These are phyloP conservation scores for Artomyces pyxidatus DNA, from an alignment of 768 basidiomycete genomes.

Conservation along the genomic window DNA sequence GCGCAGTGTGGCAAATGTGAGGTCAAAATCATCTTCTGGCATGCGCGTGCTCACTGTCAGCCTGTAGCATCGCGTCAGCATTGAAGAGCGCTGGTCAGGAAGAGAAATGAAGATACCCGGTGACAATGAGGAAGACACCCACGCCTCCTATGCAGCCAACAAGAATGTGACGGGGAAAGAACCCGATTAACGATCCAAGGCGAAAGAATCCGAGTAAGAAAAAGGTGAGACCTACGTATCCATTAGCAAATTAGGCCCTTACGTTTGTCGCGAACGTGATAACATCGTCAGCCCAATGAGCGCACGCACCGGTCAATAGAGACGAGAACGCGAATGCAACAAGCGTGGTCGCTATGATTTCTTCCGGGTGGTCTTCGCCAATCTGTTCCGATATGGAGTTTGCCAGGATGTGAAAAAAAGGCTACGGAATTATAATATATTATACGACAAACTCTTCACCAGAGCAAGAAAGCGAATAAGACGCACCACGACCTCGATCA, in stretches of 20 bases:
- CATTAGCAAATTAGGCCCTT: no score
- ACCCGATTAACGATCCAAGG: constrained; percentile 82
- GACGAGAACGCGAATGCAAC: constrained; percentile 83
- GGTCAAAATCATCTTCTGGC: constrained; percentile 66
- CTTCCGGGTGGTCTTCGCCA: constrained; percentile 57
- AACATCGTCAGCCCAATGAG: no score
- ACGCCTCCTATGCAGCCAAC: constrained; percentile 99
- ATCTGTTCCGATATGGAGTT: constrained; percentile 64
- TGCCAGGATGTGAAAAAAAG: constrained; percentile 93
- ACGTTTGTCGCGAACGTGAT: no score
- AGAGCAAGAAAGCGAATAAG: not conserved
- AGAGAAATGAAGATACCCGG: constrained; percentile 50
- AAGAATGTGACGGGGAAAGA: constrained; percentile 94
- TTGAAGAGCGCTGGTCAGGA: not conserved
- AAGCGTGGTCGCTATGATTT: constrained; percentile 87
- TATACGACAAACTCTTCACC: not conserved
- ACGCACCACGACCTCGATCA: constrained; percentile 95
- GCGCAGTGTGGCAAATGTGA: constrained; percentile 56
- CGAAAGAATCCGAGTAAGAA: constrained; percentile 79
- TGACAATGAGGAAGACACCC: constrained; percentile 84
- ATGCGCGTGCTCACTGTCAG: constrained; percentile 81
- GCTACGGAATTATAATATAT: constrained; percentile 35
- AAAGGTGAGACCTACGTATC: constrained; percentile 60
- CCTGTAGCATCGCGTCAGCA: constrained; percentile 27
- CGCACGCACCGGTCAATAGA: constrained; percentile 67